Evolutionary conservation across 306 rosid genomes (phyloP), one percentile per base, ranked within the genome.

Genomic region (Crataegus laevigata): DNA sequence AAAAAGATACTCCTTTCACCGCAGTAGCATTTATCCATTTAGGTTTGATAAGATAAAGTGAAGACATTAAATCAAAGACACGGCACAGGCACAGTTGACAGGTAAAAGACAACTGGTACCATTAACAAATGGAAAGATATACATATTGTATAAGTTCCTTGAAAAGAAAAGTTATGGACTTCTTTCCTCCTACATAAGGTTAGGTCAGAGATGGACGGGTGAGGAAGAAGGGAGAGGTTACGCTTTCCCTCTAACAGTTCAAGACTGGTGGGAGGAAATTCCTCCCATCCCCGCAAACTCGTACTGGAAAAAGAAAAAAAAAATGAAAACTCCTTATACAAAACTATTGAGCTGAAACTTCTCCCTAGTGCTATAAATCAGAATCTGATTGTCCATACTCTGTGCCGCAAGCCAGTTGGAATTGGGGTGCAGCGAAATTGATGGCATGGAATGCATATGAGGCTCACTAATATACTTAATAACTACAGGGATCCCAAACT

Each of bases 391-490:
- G 84, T 96, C 98, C 90, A 92, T 90, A 83, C 99, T 96, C 86
- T 96, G 99, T 0, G 98, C 96, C 0, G 98, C 99, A 13, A 96
- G 96, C 96, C 97, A 96, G 83, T 96, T 96, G 0, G 92, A 75
- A 25, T 89, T 96, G 54, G 99, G 99, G 71, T 96, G 98, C 66
- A 90, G 91, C 0, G 99, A 82, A 77, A 96, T 96, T 26, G 99
- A 88, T 14, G 98, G 98, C 99, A 96, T 96, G 5, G 99, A 96
- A 68, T 96, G 99, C 99, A 96, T 96, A 68, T 96, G 99, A 15
- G 99, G 99, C 85, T 92, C 98, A 17, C 99, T 92, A 55, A 96
- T 96, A 84, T 96, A 96, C 87, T 96, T 96, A 28, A 92, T 92
- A 69, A 96, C 98, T 59, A 96, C 98, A 62, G 99, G 99, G 74